These are phyloP conservation scores for Fusarium dlaminii DNA, from an alignment of 2,329 filamentous ascomycete species.

Conservation along the genomic window DNA sequence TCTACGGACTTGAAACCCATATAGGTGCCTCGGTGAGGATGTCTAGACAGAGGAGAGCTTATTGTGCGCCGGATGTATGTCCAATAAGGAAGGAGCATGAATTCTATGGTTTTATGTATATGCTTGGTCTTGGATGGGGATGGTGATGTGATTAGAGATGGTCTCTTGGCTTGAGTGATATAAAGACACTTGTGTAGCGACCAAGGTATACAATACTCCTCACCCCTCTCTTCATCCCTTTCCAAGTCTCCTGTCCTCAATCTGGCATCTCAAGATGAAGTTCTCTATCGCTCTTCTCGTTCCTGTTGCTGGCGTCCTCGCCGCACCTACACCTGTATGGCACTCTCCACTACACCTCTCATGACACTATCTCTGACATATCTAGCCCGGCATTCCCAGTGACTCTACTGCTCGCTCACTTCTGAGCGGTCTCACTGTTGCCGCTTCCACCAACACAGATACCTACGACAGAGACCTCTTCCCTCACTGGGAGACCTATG, in stretches of 20 bases:
- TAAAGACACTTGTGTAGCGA: constrained; percentile 17
- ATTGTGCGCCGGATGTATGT: constrained; percentile 12
- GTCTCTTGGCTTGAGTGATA: constrained; percentile 7
- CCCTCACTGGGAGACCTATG: constrained; percentile 74
- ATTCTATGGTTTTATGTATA: not conserved
- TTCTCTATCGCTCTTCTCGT: constrained; percentile 42
- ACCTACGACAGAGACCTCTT: constrained; percentile 75
- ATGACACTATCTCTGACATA: not conserved
- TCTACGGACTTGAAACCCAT: constrained; percentile 14
- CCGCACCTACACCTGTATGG: constrained; percentile 45
- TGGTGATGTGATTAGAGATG: not conserved
- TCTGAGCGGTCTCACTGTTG: constrained; percentile 68
- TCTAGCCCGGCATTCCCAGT: constrained; percentile 68
- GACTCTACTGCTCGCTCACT: constrained; percentile 64
- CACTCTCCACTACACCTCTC: not conserved
- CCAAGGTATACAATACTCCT: not conserved
- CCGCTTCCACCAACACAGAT: constrained; percentile 61
- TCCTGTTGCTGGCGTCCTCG: constrained; percentile 42
- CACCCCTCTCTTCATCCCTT: not conserved
- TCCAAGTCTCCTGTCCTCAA: not conserved
- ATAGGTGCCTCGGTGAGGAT: constrained; percentile 23
- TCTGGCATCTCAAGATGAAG: constrained; percentile 44
- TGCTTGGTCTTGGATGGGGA: not conserved
- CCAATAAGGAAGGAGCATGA: constrained; percentile 33
- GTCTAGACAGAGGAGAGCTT: not conserved